Conservation (phyloP, 306 rosid genomes). For the Gleditsia sinensis region DNA sequence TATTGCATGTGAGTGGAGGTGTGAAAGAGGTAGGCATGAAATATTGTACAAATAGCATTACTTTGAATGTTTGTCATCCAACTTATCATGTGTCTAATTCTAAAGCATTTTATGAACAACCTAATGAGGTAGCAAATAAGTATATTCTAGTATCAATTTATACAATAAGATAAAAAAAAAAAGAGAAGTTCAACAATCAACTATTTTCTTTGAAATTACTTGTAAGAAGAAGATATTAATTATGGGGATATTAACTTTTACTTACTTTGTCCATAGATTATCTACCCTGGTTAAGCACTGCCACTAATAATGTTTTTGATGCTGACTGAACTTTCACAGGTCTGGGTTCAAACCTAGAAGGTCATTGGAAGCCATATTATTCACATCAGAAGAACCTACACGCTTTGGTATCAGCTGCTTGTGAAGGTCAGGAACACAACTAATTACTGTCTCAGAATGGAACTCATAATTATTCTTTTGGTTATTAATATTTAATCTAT, state of each 20-base stretch:
- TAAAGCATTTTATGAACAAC: slow-evolving; percentile 12
- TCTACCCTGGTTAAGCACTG: slow-evolving; percentile 11
- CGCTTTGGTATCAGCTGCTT: slow-evolving; percentile 93
- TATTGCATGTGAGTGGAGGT: too few relatives aligned
- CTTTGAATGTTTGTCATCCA: slow-evolving; percentile 5
- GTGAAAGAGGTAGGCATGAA: too few relatives aligned
- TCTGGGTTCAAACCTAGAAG: slow-evolving; percentile 81
- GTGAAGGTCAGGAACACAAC: slow-evolving; percentile 69
- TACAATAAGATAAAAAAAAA: not conserved
- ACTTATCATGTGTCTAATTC: not conserved
- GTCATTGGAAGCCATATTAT: slow-evolving; percentile 78
- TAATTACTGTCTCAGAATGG: slow-evolving; percentile 8
- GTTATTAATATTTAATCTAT: not conserved
- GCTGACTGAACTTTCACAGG: slow-evolving; percentile 52
- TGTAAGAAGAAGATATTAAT: slow-evolving; percentile 9
- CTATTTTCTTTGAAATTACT: not conserved
- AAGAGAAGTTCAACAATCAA: not conserved
- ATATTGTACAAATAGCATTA: too few relatives aligned
- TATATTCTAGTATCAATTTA: not conserved
- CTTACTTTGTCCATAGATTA: not conserved
- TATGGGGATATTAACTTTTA: slow-evolving; percentile 12
- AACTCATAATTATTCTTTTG: slow-evolving; percentile 25
- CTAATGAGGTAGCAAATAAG: not conserved
- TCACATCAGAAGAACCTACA: slow-evolving; percentile 98
- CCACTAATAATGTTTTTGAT: slow-evolving; percentile 11